Evolutionary conservation across 306 rosid genomes (phyloP), one percentile per base, ranked within the genome.

Genomic region (Carpinus viminea): DNA sequence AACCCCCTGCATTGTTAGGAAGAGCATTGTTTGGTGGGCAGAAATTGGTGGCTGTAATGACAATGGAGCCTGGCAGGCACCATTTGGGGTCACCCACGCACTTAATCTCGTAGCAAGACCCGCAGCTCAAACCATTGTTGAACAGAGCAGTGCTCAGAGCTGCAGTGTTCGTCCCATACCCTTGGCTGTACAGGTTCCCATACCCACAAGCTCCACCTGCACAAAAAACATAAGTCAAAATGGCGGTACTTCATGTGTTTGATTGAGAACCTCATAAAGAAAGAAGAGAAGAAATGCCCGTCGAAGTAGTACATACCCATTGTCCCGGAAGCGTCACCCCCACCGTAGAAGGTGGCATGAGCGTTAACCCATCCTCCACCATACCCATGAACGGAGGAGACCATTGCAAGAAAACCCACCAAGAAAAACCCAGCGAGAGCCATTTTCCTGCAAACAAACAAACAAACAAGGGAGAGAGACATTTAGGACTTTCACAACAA

Each of bases 181-280:
- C 99, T 53, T 95, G 99, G 77, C 99, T 95, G 70, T 95, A 95
- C n/a, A 95, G 89, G 71, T 95, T 95, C 8, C 99, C 99, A 81
- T 95, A 95, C 20, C 99, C 99, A 88, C 99, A 95, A 73, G 99
- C 99, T 18, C 99, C 99, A 62, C 99, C 99, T 95, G 36, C 28
- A 74, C 45, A 84, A 70, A n/a, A 54, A 24, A 80, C 70, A 50
- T 81, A 38, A 62, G 47, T 28, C 20, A 74, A 79, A 36, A 34
- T n/a, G 12, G 59, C 26, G 77, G 74, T 62, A 0, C 34, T 18
- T 70, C 18, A 12, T 50, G 43, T 38, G 43, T 38, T 38, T 38
- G 43, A 38, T 5, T 38, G 43, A 38, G 43, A 38, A 38, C 5
- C 43, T 21, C 20, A 20, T 76, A 54, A 50, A 70, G 16, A 70